A percentile compares a stretch with the other conserved stretches of the same genome.
These are phyloP conservation scores for Henckelia pumila DNA, from an alignment of 257 asterid genomes.

Conservation along the genomic window DNA sequence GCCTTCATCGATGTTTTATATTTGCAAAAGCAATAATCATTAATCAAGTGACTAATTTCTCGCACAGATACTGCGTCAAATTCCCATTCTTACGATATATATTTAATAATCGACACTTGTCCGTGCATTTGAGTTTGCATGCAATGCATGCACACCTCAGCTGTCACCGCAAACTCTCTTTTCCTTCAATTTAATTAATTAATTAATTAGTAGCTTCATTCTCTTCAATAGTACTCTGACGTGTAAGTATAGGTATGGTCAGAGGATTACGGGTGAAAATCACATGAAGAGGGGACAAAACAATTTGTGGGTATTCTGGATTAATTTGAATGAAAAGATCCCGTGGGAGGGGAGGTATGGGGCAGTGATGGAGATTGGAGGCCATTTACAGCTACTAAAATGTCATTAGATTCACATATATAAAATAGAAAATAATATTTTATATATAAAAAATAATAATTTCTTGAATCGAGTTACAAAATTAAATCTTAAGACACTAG, in stretches of 20 bases:
- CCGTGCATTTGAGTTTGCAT: slow-evolving; percentile 23
- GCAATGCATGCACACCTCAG: slow-evolving; percentile 25
- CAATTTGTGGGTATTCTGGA: slow-evolving; percentile 19
- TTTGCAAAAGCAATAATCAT: no score
- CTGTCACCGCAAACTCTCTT: slow-evolving; percentile 15
- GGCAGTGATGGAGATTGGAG: neutral
- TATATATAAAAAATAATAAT: no score
- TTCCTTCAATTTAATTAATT: neutral
- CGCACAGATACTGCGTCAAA: no score
- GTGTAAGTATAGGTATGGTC: slow-evolving; percentile 10
- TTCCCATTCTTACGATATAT: no score
- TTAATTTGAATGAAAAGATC: slow-evolving; percentile 24
- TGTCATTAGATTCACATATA: no score
- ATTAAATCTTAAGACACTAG: no score
- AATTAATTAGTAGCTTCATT: slow-evolving; percentile 2
- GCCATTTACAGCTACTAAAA: no score
- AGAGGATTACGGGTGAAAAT: slow-evolving; percentile 19
- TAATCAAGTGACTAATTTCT: no score
- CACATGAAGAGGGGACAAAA: slow-evolving; percentile 16
- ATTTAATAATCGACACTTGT: slow-evolving; percentile 33
- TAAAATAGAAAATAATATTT: no score
- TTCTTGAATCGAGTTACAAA: no score
- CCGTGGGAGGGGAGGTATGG: slow-evolving; percentile 33
- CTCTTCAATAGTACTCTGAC: no score
- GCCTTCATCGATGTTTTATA: no score